Evolutionary conservation across 768 basidiomycete species (phyloP).

Genomic region (Suillus spraguei): DNA sequence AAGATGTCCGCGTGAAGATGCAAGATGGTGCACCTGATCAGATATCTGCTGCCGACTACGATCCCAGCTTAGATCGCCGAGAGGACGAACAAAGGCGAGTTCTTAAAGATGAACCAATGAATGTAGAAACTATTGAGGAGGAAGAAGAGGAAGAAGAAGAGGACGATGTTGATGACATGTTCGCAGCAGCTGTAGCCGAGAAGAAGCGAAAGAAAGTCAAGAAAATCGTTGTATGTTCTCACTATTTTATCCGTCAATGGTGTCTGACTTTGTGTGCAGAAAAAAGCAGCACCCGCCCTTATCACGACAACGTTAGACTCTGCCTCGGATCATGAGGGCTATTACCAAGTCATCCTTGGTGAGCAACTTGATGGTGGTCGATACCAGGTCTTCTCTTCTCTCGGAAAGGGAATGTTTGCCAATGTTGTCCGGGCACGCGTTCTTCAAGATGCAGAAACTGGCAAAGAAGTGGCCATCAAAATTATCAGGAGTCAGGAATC

Average conservation of each 20-base stretch:
- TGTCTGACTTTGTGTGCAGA: conserved; percentile 34
- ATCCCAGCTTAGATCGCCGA: conserved; percentile 78
- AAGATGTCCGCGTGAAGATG: conserved; percentile 46
- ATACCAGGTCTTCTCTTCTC: conserved; percentile 91
- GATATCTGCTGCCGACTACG: conserved; percentile 92
- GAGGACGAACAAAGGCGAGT: conserved; percentile 82
- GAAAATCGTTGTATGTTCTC: conserved; percentile 52
- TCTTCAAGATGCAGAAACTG: conserved; percentile 60
- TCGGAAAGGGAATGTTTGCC: conserved; percentile 99
- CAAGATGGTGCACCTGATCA: conserved; percentile 60
- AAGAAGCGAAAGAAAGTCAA: conserved; percentile 62
- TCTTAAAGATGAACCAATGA: conserved; percentile 38
- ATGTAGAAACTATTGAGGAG: conserved; percentile 45
- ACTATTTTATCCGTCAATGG: not conserved
- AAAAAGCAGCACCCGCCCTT: conserved; percentile 58
- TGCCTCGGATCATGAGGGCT: conserved; percentile 92
- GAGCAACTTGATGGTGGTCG: conserved; percentile 91
- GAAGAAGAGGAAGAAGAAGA: conserved; percentile 56
- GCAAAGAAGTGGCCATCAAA: conserved; percentile 94
- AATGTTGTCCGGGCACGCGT: conserved; percentile 92
- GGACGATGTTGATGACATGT: conserved; percentile 96
- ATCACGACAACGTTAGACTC: conserved; percentile 83
- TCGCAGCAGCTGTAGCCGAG: conserved; percentile 58
- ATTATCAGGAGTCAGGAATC: conserved; percentile 95
- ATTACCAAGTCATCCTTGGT: conserved; percentile 92